A percentile compares a stretch with the other conserved stretches of the same genome.
phyloP scores from a whole-genome alignment of 23 red algal species.

The Gracilaria domingensis region DNA sequence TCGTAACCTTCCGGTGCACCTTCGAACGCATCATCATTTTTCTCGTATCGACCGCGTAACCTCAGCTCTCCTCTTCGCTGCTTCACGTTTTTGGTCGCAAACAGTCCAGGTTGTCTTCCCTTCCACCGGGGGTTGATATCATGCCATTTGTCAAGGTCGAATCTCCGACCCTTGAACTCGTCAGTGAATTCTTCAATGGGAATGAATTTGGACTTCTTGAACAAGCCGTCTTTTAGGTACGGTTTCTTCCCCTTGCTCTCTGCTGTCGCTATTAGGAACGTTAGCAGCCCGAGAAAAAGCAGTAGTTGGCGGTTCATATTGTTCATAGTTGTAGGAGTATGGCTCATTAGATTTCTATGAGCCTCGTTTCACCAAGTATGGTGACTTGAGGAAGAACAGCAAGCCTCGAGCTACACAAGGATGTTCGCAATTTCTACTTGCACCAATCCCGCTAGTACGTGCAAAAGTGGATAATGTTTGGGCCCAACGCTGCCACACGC shows the following conservation, averaged over 20 bases:
- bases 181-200: constrained; percentile 60
- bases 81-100: constrained; percentile 36
- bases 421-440: background rate
- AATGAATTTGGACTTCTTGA: constrained; percentile 42
- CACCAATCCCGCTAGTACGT: background rate
- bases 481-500: background rate
- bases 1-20: constrained; percentile 58
- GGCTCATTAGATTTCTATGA: background rate
- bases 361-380: background rate
- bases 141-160: constrained; percentile 69
- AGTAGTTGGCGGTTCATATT: background rate
- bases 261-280: background rate
- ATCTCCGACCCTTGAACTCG: constrained; percentile 42
- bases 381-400: constrained; percentile 1
- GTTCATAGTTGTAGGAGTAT: background rate
- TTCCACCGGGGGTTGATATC: constrained; percentile 73
- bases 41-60: constrained; percentile 32
- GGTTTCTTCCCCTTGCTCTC: constrained; percentile 12
- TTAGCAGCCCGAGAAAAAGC: background rate
- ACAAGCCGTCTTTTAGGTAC: constrained; percentile 21
- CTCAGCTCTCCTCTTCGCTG: constrained; percentile 26
- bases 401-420: background rate
- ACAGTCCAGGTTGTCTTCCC: constrained; percentile 55
- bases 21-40: constrained; percentile 33
- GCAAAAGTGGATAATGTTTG: background rate